Conservation (phyloP, 1,284 basidiomycete genomes). For the Ceratobasidium sp. region DNA sequence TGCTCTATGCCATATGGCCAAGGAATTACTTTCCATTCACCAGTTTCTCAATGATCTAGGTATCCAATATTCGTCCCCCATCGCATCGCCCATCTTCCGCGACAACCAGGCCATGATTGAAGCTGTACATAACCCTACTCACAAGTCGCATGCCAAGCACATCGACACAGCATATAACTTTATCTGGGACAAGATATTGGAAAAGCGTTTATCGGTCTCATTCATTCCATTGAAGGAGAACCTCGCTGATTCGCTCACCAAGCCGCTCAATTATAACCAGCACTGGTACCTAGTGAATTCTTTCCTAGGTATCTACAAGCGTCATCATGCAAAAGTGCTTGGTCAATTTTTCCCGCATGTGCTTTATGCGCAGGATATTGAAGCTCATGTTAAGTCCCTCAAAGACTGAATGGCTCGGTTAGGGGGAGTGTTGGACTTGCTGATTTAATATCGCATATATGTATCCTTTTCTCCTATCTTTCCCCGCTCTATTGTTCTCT, state of each 20-base stretch:
- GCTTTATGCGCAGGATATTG: background rate
- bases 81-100: slow-evolving; percentile 35
- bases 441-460: no score
- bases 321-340: background rate
- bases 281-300: slow-evolving; percentile 12
- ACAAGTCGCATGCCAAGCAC: slow-evolving; percentile 44
- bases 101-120: slow-evolving; percentile 46
- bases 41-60: background rate
- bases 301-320: slow-evolving; percentile 3
- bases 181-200: background rate
- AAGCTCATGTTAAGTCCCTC: background rate
- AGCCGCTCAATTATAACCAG: slow-evolving; percentile 43
- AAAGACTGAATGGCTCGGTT: background rate
- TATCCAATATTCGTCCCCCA: background rate
- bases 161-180: slow-evolving; percentile 31
- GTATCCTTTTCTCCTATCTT: no score
- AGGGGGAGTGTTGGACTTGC: slow-evolving; percentile 23
- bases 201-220: background rate
- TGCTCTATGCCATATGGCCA: background rate
- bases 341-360: background rate
- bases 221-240: slow-evolving; percentile 46
- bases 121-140: slow-evolving; percentile 40
- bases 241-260: slow-evolving; percentile 48
- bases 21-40: background rate
- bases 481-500: no score